Percentiles rank a stretch among this genome's conserved stretches.
phyloP scores from a whole-genome alignment of 768 basidiomycete genomes.

The Coprinopsis sp. region DNA sequence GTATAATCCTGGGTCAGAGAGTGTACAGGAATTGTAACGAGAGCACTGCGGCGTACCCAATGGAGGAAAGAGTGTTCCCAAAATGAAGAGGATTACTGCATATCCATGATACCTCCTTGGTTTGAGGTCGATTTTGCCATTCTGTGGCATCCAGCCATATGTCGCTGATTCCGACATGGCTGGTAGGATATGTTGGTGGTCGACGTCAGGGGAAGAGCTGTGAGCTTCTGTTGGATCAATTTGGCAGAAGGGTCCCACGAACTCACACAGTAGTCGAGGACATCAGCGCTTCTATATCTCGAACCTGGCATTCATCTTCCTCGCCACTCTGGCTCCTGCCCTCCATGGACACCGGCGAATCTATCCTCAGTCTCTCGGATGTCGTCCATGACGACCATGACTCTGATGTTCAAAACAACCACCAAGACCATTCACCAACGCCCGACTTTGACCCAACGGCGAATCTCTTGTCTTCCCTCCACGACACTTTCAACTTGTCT shows the following conservation, averaged over 20 bases:
- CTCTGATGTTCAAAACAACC: constrained; percentile 29
- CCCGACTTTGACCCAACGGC: constrained; percentile 30
- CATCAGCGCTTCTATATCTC: constrained; percentile 1
- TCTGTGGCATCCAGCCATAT: constrained; percentile 25
- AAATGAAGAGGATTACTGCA: constrained; percentile 72
- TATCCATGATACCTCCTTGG: constrained; percentile 81
- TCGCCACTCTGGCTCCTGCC: constrained; percentile 8
- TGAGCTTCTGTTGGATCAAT: too few relatives aligned
- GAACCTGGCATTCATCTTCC: neutral
- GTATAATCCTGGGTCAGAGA: constrained; percentile 11
- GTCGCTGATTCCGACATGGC: constrained; percentile 25
- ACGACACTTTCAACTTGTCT: constrained; percentile 32
- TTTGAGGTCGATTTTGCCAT: constrained; percentile 52
- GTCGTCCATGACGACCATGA: constrained; percentile 80
- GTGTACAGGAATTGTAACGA: constrained; percentile 3
- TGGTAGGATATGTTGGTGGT: constrained; percentile 6
- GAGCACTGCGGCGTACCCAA: constrained; percentile 52
- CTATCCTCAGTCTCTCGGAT: constrained; percentile 72
- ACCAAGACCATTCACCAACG: constrained; percentile 25
- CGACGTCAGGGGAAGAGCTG: too few relatives aligned
- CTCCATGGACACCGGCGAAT: constrained; percentile 53
- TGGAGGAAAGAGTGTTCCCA: constrained; percentile 89
- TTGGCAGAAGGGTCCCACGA: too few relatives aligned
- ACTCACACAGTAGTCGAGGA: too few relatives aligned
- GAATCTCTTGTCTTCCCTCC: constrained; percentile 35